These are phyloP conservation scores for Carpinus viminea DNA, from an alignment of 306 rosid species.

Conservation along the genomic window DNA sequence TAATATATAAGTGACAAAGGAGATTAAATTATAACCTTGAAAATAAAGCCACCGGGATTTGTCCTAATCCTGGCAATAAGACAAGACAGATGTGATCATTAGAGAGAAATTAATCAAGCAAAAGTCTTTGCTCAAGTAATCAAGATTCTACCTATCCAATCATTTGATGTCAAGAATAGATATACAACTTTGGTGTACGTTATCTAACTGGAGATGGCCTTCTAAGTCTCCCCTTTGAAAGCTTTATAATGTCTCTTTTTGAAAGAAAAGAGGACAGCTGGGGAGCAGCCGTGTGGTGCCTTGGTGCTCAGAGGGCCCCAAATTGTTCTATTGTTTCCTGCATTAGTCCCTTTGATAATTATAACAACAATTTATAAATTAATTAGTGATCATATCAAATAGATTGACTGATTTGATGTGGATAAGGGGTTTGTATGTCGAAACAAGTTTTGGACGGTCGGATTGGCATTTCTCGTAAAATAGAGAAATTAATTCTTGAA, in stretches of 20 bases:
- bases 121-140: conserved; percentile 21
- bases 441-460: no score
- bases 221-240: not conserved
- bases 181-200: conserved; percentile 6
- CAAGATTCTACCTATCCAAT: conserved; percentile 39
- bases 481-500: not conserved
- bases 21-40: not conserved
- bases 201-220: conserved; percentile 27
- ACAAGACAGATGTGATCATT: conserved; percentile 31
- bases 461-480: no score
- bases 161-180: conserved; percentile 25
- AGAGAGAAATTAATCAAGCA: conserved; percentile 9
- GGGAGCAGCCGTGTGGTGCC: conserved; percentile 2
- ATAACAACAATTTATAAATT: not conserved
- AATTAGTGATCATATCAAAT: no score
- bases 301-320: conserved; percentile 2
- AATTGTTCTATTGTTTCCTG: conserved; percentile 1
- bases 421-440: no score
- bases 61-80: conserved; percentile 27
- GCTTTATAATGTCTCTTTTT: conserved; percentile 20
- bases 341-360: conserved; percentile 18
- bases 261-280: conserved; percentile 8
- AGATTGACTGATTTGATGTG: no score
- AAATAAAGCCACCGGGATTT: not conserved
- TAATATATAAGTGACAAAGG: conserved; percentile 19